Base-by-base conservation (phyloP, 2,329 filamentous ascomycete species). In the Colletotrichum sp. region DNA sequence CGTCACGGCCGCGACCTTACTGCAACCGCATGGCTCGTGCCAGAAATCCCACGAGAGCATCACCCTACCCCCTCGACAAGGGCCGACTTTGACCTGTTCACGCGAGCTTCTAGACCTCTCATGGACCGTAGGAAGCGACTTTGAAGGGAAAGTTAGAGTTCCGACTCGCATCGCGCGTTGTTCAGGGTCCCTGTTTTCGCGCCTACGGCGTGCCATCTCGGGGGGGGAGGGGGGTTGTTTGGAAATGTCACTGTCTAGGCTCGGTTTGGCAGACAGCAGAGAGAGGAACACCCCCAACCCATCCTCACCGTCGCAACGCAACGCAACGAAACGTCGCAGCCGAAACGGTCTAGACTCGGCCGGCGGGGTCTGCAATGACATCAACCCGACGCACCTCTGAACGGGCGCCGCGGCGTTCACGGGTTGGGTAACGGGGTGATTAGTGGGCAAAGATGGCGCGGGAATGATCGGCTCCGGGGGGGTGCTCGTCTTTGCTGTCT, bases 341-440 rank as follows among this genome's bases (percentile, higher is more conserved):
- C 65, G 65, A 69, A 69, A 69, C 67, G 67, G 52, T 69, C 67
- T 60, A 62, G 67, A 69, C 24, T 21, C 52, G 67, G 67, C 24
- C 67, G 15, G 64, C 64, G 64, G 36, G 21, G 62, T 21, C 34
- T 21, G 67, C 67, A 24, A 59, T 69, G 49, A 69, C 57, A 52
- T 69, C 32, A 57, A 68, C 18, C 44, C 44, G 57, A 26, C 28
- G 16, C 57, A 60, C 8, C 30, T 62, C 30, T 30, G 16, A 30
- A 28, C 15, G 16, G 10, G 59, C 28, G 28, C 59, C 16, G 16
- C 28, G 30, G 26, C 26, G 28, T 21, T 30, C 24, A 28, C 30
- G 13, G 59, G 30, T 6, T n/a, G 18, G 39, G 36, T 39, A 18
- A 39, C 36, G 36, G 44, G 44, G 12, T 44, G 39, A 6, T 52